These are phyloP conservation scores for Macrolepiota dolichaula DNA, from an alignment of 768 basidiomycete species.

Conservation along the genomic window DNA sequence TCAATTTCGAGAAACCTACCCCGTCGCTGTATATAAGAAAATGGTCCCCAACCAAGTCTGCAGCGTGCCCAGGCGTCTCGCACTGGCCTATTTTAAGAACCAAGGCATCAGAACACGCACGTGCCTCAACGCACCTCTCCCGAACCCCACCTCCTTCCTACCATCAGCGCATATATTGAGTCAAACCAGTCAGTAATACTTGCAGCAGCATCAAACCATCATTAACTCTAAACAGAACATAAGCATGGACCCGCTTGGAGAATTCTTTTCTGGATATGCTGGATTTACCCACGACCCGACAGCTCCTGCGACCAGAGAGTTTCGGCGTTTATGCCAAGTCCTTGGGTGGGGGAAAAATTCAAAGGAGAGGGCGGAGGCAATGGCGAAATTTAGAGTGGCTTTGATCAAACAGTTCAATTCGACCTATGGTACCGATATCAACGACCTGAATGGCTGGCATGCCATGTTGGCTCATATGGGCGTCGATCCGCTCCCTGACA, in stretches of 20 bases:
- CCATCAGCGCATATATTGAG: no score
- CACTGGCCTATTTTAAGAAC: no score
- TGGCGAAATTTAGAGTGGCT: not conserved
- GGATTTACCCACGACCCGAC: slow-evolving; percentile 5
- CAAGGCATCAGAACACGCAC: no score
- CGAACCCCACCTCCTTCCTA: no score
- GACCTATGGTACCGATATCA: slow-evolving; percentile 12
- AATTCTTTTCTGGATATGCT: slow-evolving; percentile 3
- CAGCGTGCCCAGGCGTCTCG: no score
- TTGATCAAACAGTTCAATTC: slow-evolving; percentile 13
- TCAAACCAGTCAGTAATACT: no score
- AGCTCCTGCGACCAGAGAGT: slow-evolving; percentile 6
- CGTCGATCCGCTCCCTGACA: slow-evolving; percentile 1
- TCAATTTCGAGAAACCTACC: no score
- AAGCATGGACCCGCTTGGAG: not conserved
- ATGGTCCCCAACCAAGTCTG: no score
- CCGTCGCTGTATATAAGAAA: no score
- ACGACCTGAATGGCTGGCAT: slow-evolving; percentile 12
- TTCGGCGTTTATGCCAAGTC: not conserved
- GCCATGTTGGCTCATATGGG: slow-evolving; percentile 8
- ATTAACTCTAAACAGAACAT: no score
- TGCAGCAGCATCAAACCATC: no score
- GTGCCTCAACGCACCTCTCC: no score
- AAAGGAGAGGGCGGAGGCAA: not conserved
- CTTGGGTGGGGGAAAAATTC: not conserved